Evolutionary conservation across 2,329 filamentous ascomycete species (phyloP), one percentile per base, ranked within the genome.

Genomic region (Botrytis elliptica): DNA sequence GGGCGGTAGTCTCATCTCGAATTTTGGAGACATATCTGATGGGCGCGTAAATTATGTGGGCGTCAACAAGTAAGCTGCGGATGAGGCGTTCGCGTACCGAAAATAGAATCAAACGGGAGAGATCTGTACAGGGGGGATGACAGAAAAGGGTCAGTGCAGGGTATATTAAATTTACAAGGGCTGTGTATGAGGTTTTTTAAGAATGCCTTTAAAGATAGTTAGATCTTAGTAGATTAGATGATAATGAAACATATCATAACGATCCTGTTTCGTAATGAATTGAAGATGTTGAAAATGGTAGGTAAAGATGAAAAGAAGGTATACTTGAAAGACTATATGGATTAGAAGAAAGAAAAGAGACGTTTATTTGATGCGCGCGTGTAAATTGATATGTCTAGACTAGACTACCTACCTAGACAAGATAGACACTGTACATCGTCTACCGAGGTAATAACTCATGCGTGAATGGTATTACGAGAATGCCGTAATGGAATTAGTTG

Each of bases 1-100:
- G 71, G 71, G 71, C 71, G 71, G 71, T 46, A 73, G 71, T 73
- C 65, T 73, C 71, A 73, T 73, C 66, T 57, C 10, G 33, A 70
- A 62, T 64, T 62, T 59, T 57, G 71, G 71, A 70, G 71, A 70
- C 63, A 29, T 72, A 60, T 72, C 63, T 59, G 42, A 67, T 69
- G 63, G 63, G 71, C 71, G 71, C 71, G 71, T 72, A 72, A 59
- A 38, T 68, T 44, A 46, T 65, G 69, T 71, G 71, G 64, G 63
- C 71, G 63, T 65, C 64, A 72, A 69, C 63, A 42, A 72, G 52
- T 72, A 72, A 72, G 64, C 63, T 72, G 42, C 63, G 71, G 71
- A 69, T 72, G 71, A 72, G 63, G 71, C 71, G 52, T 68, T 72
- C 71, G 64, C 63, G 64, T 72, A 72, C 71, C 66, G 16, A 69